phyloP scores from a whole-genome alignment of 352 stramenopile genomes.

The Pythium diclinum region DNA sequence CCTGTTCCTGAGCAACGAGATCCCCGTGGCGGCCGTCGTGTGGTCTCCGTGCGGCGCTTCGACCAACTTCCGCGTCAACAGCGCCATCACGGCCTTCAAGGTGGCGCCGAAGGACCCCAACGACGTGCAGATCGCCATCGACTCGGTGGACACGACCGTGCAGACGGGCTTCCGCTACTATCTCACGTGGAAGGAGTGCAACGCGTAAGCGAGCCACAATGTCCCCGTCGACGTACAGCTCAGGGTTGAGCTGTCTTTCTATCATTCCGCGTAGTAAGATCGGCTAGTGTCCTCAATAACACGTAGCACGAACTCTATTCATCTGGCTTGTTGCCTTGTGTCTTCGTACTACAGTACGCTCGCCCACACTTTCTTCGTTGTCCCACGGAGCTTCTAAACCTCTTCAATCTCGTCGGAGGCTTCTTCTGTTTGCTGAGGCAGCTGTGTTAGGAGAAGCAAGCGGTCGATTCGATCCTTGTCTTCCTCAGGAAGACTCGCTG shows the following conservation, averaged over 20 bases:
- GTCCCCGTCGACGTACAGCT: not conserved
- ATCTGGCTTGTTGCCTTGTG: too few species aligned
- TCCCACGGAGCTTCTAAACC: too few species aligned
- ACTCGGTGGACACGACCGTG: slow-evolving; percentile 52
- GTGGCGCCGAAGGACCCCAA: slow-evolving; percentile 21
- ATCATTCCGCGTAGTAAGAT: not conserved
- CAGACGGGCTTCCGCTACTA: slow-evolving; percentile 48
- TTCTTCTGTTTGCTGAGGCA: not conserved
- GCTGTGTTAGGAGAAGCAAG: not conserved
- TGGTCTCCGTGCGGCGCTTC: slow-evolving; percentile 48
- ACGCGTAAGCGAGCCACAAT: slow-evolving; percentile 7
- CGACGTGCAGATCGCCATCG: slow-evolving; percentile 45
- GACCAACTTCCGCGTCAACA: slow-evolving; percentile 56
- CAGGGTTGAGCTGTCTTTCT: too few species aligned
- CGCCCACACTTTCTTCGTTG: too few species aligned
- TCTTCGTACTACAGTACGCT: too few species aligned
- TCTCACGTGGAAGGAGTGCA: slow-evolving; percentile 32
- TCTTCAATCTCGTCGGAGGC: not conserved
- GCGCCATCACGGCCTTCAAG: slow-evolving; percentile 41
- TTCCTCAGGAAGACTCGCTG: slow-evolving; percentile 6
- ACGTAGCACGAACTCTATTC: not conserved
- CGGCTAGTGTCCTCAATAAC: not conserved
- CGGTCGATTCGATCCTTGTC: slow-evolving; percentile 19
- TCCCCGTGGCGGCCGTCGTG: slow-evolving; percentile 42
- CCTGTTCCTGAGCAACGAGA: slow-evolving; percentile 45